These are phyloP conservation scores for Aspergillus hortae DNA, from an alignment of 2,329 filamentous ascomycete genomes.

Conservation along the genomic window DNA sequence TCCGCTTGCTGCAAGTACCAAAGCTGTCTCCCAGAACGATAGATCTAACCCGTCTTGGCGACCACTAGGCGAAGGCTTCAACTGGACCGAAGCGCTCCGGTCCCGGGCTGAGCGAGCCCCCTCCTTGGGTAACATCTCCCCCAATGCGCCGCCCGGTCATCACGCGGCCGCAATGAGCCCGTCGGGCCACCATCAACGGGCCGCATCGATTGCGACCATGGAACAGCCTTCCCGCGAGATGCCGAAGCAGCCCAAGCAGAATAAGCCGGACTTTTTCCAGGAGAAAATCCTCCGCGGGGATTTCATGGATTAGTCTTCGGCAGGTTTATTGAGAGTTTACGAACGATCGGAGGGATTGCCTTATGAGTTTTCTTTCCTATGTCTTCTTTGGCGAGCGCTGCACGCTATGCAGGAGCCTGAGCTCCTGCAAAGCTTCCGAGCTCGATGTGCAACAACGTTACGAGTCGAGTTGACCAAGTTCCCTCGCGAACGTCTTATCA, in stretches of 20 bases:
- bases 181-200: conserved; percentile 41
- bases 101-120: conserved; percentile 79
- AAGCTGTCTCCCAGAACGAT: conserved; percentile 32
- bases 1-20: conserved; percentile 36
- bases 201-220: conserved; percentile 50
- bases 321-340: too few species aligned
- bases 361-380: not conserved
- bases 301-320: conserved; percentile 75
- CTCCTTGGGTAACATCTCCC: conserved; percentile 36
- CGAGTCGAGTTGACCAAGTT: too few species aligned
- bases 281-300: conserved; percentile 97
- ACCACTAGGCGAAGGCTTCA: conserved; percentile 81
- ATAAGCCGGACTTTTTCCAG: conserved; percentile 89
- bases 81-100: conserved; percentile 95
- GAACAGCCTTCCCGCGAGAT: conserved; percentile 51
- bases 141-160: conserved; percentile 23
- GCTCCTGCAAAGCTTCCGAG: too few species aligned
- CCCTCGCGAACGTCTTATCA: too few species aligned
- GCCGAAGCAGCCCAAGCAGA: conserved; percentile 47
- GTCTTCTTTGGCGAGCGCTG: not conserved
- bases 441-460: too few species aligned
- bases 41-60: conserved; percentile 43
- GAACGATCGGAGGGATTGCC: not conserved
- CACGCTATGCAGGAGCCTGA: too few species aligned
- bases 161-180: conserved; percentile 46